Base-by-base conservation (phyloP, 78 protist species). In the Paratrimastix pyriformis region DNA sequence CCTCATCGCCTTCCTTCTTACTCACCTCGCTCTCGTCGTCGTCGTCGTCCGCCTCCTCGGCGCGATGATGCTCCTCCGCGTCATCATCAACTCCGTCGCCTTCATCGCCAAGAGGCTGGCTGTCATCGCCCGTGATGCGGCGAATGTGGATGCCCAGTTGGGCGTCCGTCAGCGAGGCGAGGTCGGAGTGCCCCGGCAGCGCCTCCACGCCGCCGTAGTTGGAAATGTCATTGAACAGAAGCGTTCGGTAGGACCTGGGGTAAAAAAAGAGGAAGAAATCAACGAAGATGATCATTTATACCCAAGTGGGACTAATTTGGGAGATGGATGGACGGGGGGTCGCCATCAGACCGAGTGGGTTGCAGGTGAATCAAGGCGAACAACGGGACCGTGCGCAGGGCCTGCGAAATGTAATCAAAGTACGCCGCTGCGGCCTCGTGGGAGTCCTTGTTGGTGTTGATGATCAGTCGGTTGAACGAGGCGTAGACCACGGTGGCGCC, bases 401-500 rank as follows among this genome's bases (percentile, higher is more conserved):
- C 15, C 32, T 13, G 15, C 13, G 15, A 13, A 13, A 50, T 50
- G 32, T 13, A 21, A 13, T 50, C 15, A 15, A 50, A 21, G 32
- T 13, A 13, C 13, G 15, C 15, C 15, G 13, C 55, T 21, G 55
- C 55, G 15, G 13, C 55, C 15, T 50, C 15, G 32, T 21, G 55
- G 32, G 55, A 50, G 32, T 15, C 32, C 55, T 15, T 50, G 55
- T 13, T 15, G 15, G 68, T 65, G 39, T 73, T 73, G 59, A 59
- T 13, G 3, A 46, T 8, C 44, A 79, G 2, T 18, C 71, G 57
- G 72, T 76, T 68, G 65, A 86, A 83, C 70, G 43, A 69, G 37
- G 93, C 94, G 45, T 77, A 84, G 4, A 91, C 76, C 0, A 92
- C 45, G 35, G 18, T 52, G 1, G 82, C 33, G 62, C 94, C 94